phyloP scores from a whole-genome alignment of 2,329 filamentous ascomycete species.

The Phoma sp. region DNA sequence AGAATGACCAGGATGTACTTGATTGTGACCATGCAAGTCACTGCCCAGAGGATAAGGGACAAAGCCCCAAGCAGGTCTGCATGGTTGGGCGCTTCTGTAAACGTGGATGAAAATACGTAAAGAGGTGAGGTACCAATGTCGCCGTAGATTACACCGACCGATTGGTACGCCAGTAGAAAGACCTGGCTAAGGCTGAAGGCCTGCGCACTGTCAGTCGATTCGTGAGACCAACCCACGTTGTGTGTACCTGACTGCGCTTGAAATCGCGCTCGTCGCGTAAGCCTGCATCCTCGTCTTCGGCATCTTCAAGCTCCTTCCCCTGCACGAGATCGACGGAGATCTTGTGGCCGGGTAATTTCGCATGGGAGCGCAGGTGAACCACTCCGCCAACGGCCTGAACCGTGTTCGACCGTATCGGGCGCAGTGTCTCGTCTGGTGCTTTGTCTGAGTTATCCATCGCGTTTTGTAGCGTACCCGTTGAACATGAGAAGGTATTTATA shows the following conservation, averaged over 20 bases:
- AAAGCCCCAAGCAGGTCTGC: slow-evolving; percentile 68
- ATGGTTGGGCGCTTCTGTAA: slow-evolving; percentile 57
- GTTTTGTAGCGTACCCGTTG: not conserved
- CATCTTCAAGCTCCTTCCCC: slow-evolving; percentile 47
- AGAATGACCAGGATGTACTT: slow-evolving; percentile 74
- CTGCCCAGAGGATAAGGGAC: slow-evolving; percentile 72
- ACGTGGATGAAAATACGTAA: slow-evolving; percentile 74
- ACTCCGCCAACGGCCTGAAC: not conserved
- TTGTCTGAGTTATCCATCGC: too few species aligned
- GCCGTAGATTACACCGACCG: slow-evolving; percentile 71
- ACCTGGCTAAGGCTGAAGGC: slow-evolving; percentile 36
- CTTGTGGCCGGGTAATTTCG: not conserved
- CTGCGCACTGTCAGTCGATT: slow-evolving; percentile 26
- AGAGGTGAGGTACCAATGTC: slow-evolving; percentile 73
- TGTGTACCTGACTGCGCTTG: slow-evolving; percentile 38
- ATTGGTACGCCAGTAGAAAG: slow-evolving; percentile 62
- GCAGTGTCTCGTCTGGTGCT: too few species aligned
- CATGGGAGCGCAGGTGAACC: not conserved
- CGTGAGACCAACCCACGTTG: not conserved
- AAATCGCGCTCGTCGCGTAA: slow-evolving; percentile 39
- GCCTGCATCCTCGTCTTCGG: slow-evolving; percentile 42
- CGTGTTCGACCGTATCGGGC: not conserved
- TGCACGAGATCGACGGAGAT: slow-evolving; percentile 70
- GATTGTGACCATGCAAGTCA: slow-evolving; percentile 72
- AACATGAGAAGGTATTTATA: not conserved